Percentiles rank a stretch among this genome's conserved stretches.
Evolutionary conservation across 768 basidiomycete genomes (phyloP).

Genomic region (Termitomyces sp.): DNA sequence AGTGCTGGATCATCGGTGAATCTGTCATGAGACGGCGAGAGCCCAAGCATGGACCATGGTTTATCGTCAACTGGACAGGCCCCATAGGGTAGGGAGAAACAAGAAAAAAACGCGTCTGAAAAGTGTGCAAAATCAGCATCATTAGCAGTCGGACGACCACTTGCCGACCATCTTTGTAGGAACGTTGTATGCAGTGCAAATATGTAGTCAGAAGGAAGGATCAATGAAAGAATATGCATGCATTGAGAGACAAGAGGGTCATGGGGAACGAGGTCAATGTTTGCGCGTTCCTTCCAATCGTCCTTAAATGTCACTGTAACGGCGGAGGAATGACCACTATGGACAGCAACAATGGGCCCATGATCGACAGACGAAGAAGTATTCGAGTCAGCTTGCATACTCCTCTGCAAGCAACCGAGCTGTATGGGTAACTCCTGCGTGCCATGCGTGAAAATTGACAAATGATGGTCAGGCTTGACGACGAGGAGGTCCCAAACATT

Average conservation of each 20-base stretch:
- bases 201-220: constrained; percentile 49
- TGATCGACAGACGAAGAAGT: constrained; percentile 17
- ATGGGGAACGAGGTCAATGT: constrained; percentile 50
- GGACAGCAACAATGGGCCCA: constrained; percentile 34
- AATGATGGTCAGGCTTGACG: constrained; percentile 46
- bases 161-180: constrained; percentile 50
- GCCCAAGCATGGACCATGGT: constrained; percentile 45
- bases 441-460: constrained; percentile 63
- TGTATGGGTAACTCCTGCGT: constrained; percentile 33
- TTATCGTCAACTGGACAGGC: constrained; percentile 14
- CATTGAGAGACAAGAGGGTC: constrained; percentile 53
- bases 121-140: constrained; percentile 56
- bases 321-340: constrained; percentile 43
- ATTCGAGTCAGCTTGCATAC: constrained; percentile 18
- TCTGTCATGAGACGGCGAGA: constrained; percentile 35
- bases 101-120: constrained; percentile 39
- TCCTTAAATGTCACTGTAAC: constrained; percentile 50
- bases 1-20: constrained; percentile 60
- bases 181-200: constrained; percentile 53
- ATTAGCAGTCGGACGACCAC: constrained; percentile 33
- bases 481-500: constrained; percentile 66
- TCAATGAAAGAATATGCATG: constrained; percentile 56
- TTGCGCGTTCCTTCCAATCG: constrained; percentile 37
- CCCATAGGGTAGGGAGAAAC: constrained; percentile 34
- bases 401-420: constrained; percentile 17